Base-by-base conservation (phyloP, 2,329 filamentous ascomycete genomes). In the Monosporascus sp. region DNA sequence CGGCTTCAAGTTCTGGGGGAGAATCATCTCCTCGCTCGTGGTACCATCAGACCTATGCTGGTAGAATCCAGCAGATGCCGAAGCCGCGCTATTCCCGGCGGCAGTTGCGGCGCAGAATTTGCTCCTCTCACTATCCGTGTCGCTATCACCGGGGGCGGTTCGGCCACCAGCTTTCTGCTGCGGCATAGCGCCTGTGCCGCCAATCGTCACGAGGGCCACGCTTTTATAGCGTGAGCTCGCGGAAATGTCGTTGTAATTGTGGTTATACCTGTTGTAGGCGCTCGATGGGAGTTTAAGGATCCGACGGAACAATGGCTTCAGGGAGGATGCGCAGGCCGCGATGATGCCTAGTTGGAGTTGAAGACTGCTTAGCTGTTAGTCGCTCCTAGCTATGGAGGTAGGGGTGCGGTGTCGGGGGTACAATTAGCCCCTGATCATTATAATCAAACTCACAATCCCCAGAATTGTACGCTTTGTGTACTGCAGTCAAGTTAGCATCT, bases 321-420 rank as follows among this genome's bases (percentile, higher is more conserved):
- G 60, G 2, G 70, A 66, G 7, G 73, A 71, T 8, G 73, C 65
- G 41, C 70, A 74, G 38, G 68, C 69, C 2, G 72, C 72, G 26
- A 73, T 65, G 40, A 74, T 72, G 11, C 70, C 70, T 11, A 74
- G 59, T 48, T 71, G 70, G 49, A 73, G 63, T 58, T 76, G 72
- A 51, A 75, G 63, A 20, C 72, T 75, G 51, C 20, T 35, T 45
- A 7, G 14, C 5, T 24, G 11, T 7, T 11, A 7, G 16, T 58
- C 31, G 31, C 9, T 35, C 31, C 11, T 48, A 56, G 51, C 52
- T 31, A 6, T n/a, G 16, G 5, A 8, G 14, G n/a, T 27, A 60
- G 48, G 41, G 22, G n/a, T 14, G 9, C 0, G 11, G 31, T 35
- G 4, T 35, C 11, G 11, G 11, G 11, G 31, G 31, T 5, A 14